phyloP scores from a whole-genome alignment of 1,139 yeast genomes.

The Debaryomycetaceae sp. region DNA sequence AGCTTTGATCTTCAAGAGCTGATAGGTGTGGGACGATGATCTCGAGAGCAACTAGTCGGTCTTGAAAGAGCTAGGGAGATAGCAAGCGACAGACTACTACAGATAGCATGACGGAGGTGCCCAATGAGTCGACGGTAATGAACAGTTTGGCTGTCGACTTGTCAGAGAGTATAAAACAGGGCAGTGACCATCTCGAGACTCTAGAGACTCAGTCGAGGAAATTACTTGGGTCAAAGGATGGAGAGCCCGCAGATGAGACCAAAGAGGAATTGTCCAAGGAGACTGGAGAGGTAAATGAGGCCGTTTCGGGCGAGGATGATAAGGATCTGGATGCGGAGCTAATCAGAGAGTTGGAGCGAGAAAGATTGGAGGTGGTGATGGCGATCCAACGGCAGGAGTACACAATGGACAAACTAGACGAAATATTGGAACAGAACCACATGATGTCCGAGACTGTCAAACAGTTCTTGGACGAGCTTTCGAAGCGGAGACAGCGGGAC shows the following conservation, averaged over 20 bases:
- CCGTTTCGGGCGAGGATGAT: not conserved
- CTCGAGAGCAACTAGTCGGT: not conserved
- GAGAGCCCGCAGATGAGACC: constrained; percentile 2
- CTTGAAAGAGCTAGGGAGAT: not conserved
- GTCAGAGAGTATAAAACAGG: not conserved
- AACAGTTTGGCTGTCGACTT: not conserved
- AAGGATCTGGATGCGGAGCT: constrained; percentile 9
- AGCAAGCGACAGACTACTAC: not conserved
- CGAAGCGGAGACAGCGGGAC: constrained; percentile 14
- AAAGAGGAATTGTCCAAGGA: not conserved
- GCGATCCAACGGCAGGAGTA: constrained; percentile 45
- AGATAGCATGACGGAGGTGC: not conserved
- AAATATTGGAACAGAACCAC: constrained; percentile 35
- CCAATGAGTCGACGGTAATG: not conserved
- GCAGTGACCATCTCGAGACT: not conserved
- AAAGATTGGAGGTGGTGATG: constrained; percentile 36
- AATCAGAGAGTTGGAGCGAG: constrained; percentile 26
- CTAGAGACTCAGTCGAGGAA: not conserved
- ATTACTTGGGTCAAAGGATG: constrained; percentile 7
- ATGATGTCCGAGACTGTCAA: constrained; percentile 37
- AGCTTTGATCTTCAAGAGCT: not conserved
- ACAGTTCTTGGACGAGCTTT: constrained; percentile 30
- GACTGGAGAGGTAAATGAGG: not conserved
- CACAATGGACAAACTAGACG: constrained; percentile 29
- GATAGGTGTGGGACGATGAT: not conserved